A percentile compares a stretch with the other conserved stretches of the same genome.
Evolutionary conservation across 495 filamentous ascomycete genomes (phyloP).

Genomic region (Talaromyces liani): DNA sequence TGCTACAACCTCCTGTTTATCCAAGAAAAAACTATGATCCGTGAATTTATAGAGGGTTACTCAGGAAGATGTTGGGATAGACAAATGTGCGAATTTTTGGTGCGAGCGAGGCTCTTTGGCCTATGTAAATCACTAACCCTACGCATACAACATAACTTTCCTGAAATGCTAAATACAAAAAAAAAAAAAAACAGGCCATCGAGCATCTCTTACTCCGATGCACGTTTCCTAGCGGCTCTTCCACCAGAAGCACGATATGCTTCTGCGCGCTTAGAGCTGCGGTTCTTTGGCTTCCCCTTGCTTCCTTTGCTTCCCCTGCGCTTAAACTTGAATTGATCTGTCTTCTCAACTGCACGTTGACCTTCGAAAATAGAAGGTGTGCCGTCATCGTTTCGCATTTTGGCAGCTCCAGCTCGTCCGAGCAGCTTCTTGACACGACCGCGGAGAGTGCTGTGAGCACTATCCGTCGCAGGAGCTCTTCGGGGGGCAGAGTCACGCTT

Average conservation of each 20-base stretch:
- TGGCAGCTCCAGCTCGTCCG: conserved; percentile 66
- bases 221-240: conserved; percentile 15
- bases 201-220: neutral
- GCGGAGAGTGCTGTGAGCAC: conserved; percentile 61
- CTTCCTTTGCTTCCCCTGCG: conserved; percentile 49
- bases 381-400: conserved; percentile 43
- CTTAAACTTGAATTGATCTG: conserved; percentile 53
- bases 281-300: conserved; percentile 44
- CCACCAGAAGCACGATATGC: conserved; percentile 58
- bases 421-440: conserved; percentile 79
- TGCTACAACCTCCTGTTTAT: neutral
- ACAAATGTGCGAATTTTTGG: neutral
- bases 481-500: conserved; percentile 46
- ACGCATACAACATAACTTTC: neutral
- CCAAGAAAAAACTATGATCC: neutral
- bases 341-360: conserved; percentile 63
- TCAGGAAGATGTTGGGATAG: neutral
- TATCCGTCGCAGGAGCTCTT: conserved; percentile 39
- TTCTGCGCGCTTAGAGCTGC: conserved; percentile 50
- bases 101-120: neutral
- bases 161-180: neutral
- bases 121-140: neutral
- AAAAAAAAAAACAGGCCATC: neutral
- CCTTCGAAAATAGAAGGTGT: conserved; percentile 83
- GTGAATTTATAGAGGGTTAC: neutral